A percentile compares a stretch with the other conserved stretches of the same genome.
phyloP scores from a whole-genome alignment of 176 grass and related monocot genomes.

The Metroxylon sagu region DNA sequence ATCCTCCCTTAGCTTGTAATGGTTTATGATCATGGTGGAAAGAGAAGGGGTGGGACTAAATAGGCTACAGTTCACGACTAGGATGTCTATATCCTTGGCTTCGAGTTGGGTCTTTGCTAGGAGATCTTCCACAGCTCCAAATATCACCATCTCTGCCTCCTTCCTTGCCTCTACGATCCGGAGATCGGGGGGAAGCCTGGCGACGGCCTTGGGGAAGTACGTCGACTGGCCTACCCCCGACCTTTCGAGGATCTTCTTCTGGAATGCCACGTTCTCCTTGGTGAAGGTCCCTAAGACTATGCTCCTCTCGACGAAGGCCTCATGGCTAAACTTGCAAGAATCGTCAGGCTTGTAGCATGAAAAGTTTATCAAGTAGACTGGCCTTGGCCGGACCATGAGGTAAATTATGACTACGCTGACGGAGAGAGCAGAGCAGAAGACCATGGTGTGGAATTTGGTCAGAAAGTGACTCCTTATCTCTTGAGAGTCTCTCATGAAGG shows the following conservation, averaged over 20 bases:
- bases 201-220: conserved; percentile 1
- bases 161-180: conserved; percentile 2
- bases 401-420: not conserved
- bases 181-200: not conserved
- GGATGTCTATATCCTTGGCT: conserved; percentile 7
- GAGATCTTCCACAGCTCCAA: conserved; percentile 7
- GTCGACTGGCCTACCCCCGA: conserved; percentile 6
- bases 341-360: conserved; percentile 2
- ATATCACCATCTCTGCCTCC: conserved; percentile 13
- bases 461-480: not conserved
- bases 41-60: conserved; percentile 8
- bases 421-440: not conserved
- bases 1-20: conserved; percentile 4
- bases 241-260: conserved; percentile 4
- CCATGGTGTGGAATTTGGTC: not conserved
- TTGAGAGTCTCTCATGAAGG: not conserved
- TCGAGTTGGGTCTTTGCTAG: not conserved
- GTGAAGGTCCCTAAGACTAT: conserved; percentile 6
- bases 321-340: not conserved
- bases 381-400: not conserved
- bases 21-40: not conserved
- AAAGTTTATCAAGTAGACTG: conserved; percentile 8
- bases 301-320: conserved; percentile 2
- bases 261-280: not conserved
- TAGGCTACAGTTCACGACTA: conserved; percentile 1